These are phyloP conservation scores for Colletotrichum sp. DNA, from an alignment of 2,329 filamentous ascomycete genomes.

Conservation along the genomic window DNA sequence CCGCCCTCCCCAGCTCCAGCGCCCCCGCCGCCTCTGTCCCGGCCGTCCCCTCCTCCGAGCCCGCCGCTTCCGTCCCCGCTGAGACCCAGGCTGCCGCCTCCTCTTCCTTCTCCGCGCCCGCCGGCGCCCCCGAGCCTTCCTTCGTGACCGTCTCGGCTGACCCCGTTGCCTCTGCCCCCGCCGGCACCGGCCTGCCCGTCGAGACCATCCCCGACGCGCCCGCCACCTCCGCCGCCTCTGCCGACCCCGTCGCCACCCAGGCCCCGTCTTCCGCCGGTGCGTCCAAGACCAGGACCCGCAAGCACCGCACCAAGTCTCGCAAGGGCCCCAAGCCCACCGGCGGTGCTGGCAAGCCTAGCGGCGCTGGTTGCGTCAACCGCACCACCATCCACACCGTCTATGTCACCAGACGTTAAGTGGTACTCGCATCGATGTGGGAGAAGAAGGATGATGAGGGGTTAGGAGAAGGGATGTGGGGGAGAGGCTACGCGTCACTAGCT, in stretches of 20 bases:
- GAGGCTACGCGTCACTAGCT: neutral
- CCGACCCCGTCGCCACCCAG: neutral
- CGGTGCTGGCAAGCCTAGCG: neutral
- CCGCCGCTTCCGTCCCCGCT: neutral
- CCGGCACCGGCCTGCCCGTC: neutral
- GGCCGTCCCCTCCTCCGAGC: neutral
- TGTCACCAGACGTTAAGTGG: neutral
- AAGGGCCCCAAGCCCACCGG: neutral
- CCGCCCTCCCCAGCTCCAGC: neutral
- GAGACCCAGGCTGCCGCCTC: neutral
- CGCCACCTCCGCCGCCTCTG: neutral
- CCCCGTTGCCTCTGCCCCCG: neutral
- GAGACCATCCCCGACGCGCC: neutral
- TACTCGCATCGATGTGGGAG: neutral
- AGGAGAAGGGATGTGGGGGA: neutral
- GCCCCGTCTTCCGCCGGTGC: neutral
- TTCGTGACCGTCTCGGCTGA: neutral
- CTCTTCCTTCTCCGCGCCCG: neutral
- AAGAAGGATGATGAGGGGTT: neutral
- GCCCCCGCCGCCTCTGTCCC: neutral
- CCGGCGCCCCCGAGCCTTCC: neutral
- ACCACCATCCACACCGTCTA: conserved; percentile 5
- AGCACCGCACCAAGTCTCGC: neutral
- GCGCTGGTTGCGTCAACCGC: neutral
- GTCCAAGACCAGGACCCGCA: conserved; percentile 13